Evolutionary conservation across 2,329 filamentous ascomycete species (phyloP), one percentile per base, ranked within the genome.

Genomic region (Dissoconium aciculare): DNA sequence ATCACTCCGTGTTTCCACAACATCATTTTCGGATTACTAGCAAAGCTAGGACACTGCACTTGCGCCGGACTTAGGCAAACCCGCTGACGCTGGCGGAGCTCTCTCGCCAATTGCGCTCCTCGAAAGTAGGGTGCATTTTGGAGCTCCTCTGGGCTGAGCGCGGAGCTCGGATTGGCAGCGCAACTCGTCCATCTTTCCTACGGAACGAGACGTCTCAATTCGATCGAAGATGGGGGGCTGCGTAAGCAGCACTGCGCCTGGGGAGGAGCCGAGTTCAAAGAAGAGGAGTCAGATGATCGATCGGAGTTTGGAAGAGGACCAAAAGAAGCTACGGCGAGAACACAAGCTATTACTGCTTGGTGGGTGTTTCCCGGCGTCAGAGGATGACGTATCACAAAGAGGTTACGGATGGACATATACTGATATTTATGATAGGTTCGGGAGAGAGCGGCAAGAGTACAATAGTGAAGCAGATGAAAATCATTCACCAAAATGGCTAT

Each of bases 401-500:
- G 31, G 25, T 9, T n/a, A 11, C 8, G 19, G 9, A 12, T 5
- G 4, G 27, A 16, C 12, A 25, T 28, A 17, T 17, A 6, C 19
- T 15, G 11, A 17, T 8, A 15, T 9, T 16, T 23, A 9, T 9
- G 27, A 30, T 32, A 94, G 89, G 89, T 43, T 95, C 89, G 43
- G 89, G 89, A 43, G 89, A 98, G 64, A 95, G 87, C 59, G 89
- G 89, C 45, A 98, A 98, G 62, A 95, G 89, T 35, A 98, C 89
- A 6, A 95, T 98, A 49, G 89, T 98, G 46, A 98, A 98, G 60
- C 89, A 98, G 67, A 98, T 98, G 89, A 98, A 95, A 62, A 98
- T 98, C 48, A 95, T 98, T 52, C 89, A 98, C 53, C 78, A 95
- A 50, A 93, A 94, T 60, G 89, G 89, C 38, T 98, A 98, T 59